These are phyloP conservation scores for Venturia effusa DNA, from an alignment of 2,329 filamentous ascomycete species.

Conservation along the genomic window DNA sequence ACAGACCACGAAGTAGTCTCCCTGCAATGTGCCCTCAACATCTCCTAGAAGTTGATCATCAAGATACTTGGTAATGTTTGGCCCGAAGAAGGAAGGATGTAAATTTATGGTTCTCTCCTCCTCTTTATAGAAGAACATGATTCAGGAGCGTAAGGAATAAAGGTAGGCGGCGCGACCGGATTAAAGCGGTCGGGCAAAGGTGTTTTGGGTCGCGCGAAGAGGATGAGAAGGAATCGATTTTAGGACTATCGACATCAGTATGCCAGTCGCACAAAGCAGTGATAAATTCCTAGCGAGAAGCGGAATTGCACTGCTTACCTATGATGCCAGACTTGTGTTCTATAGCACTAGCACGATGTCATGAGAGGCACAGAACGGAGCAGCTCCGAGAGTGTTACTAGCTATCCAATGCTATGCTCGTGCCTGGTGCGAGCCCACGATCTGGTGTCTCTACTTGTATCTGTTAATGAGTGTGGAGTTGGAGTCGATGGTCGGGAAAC, in stretches of 20 bases:
- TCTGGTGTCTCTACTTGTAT: not conserved
- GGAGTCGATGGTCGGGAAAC: not conserved
- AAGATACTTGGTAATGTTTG: slow-evolving; percentile 85
- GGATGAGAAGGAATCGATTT: not conserved
- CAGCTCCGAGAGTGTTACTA: not conserved
- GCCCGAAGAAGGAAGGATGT: slow-evolving; percentile 93
- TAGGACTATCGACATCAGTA: not conserved
- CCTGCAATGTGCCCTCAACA: slow-evolving; percentile 57
- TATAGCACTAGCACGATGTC: not conserved
- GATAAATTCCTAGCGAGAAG: not conserved
- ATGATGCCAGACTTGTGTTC: not conserved
- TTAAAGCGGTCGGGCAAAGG: not conserved
- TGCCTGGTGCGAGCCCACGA: not conserved
- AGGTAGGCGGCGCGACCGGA: not conserved
- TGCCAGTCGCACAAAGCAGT: not conserved
- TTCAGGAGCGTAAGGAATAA: slow-evolving; percentile 18
- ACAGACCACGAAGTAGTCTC: slow-evolving; percentile 94
- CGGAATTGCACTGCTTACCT: not conserved
- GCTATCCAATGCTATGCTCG: not conserved
- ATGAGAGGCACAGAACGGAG: not conserved
- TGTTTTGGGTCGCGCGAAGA: not conserved
- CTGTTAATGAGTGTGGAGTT: not conserved
- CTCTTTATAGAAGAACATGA: slow-evolving; percentile 97
- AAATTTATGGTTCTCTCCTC: slow-evolving; percentile 90
- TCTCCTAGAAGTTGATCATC: slow-evolving; percentile 82